Evolutionary conservation across 148 eudicot species (phyloP).

Genomic region (Fagopyrum tataricum): DNA sequence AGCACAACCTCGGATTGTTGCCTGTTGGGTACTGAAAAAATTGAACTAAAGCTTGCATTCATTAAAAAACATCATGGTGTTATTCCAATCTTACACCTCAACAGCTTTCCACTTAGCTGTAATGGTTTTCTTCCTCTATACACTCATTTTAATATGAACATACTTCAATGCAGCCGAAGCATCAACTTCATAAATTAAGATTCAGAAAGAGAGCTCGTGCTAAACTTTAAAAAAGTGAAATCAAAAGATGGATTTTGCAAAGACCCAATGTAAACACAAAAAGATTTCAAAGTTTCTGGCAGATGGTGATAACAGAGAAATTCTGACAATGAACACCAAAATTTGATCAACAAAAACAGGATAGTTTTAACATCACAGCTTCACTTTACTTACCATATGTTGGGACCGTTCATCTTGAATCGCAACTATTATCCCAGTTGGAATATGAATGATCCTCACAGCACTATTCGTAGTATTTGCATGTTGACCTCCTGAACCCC

Average conservation of each 20-base stretch:
- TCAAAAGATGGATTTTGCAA: background rate
- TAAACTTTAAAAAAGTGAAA: background rate
- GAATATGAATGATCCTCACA: constrained; percentile 78
- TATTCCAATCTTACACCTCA: background rate
- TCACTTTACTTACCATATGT: constrained; percentile 45
- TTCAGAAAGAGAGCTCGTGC: background rate
- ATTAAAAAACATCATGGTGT: background rate
- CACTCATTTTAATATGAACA: background rate
- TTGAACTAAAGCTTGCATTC: background rate
- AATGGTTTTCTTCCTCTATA: background rate
- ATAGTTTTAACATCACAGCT: background rate
- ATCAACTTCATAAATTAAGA: background rate
- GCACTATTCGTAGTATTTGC: constrained; percentile 97
- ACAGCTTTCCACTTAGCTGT: background rate
- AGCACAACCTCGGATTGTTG: background rate
- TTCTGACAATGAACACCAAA: background rate
- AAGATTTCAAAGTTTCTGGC: background rate
- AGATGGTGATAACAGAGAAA: background rate
- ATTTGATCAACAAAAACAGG: background rate
- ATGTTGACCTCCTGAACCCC: constrained; percentile 98
- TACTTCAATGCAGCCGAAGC: background rate
- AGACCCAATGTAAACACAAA: background rate
- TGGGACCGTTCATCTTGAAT: constrained; percentile 96
- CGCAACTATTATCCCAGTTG: constrained; percentile 71
- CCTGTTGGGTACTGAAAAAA: background rate